Base-by-base conservation (phyloP, 2,329 filamentous ascomycete genomes). In the Ambrosiella cleistominuta region DNA sequence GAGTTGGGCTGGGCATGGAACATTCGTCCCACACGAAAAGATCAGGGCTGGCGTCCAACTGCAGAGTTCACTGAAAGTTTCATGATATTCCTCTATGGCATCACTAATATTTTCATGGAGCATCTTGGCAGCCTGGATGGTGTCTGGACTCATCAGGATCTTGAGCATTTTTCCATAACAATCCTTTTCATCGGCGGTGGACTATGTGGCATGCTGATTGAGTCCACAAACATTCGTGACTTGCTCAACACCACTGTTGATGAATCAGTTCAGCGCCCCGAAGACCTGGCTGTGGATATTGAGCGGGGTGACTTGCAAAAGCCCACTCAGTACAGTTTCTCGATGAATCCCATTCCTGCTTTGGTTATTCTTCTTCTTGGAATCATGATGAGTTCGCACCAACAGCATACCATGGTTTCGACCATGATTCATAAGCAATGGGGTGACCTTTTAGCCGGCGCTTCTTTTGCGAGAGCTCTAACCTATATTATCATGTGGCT, bases 1-100 rank as follows among this genome's bases (percentile, higher is more conserved):
- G 87, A 95, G 61, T 78, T 91, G 59, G 91, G 91, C 63, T 97
- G 91, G 91, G 88, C 89, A 0, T 96, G 91, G 91, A 97, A 97
- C 65, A 70, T 90, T 61, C 85, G 86, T 61, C 88, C 88, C 2
- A 74, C 69, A 61, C 65, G 65, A 13, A 61, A 63, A 11, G 76
- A 81, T 15, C 75, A 79, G 63, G 79, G 75, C 66, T 85, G 84
- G 78, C 80, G 80, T 55, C 86, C 86, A 0, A 86, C 86, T 0
- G 88, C 87, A 27, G 91, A 97, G 70, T 95, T 95, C 64, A 80
- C 85, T 54, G 91, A 97, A 70, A 94, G 88, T 39, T 83, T 85
- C 59, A 79, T 95, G 63, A 96, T 97, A 63, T 95, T 89, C 72
- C 74, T 88, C 37, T 97, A 96, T 67, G 91, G 93, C 39, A 75